Conservation (phyloP, 2,329 filamentous ascomycete genomes). For the Arthrobotrys musiformis region DNA sequence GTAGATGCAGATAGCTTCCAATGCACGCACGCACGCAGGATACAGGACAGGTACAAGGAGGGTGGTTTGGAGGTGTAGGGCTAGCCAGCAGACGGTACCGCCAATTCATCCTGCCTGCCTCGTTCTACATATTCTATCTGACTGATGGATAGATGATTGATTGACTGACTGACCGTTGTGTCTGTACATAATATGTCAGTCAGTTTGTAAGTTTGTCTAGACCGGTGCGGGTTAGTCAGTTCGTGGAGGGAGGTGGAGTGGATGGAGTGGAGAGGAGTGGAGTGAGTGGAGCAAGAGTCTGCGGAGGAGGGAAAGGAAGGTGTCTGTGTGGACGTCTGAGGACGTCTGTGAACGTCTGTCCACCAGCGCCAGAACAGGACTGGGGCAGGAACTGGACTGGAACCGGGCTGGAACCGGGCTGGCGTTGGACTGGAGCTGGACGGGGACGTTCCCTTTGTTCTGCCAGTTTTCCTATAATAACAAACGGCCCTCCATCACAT, state of each 20-base stretch:
- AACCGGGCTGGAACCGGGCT: background rate
- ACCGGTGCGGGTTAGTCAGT: background rate
- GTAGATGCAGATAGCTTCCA: constrained; percentile 26
- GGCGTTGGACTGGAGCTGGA: background rate
- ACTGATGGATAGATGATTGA: background rate
- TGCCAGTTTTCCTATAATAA: background rate
- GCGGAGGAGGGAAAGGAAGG: background rate
- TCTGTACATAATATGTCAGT: too few species aligned
- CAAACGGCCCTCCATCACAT: background rate
- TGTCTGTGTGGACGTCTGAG: constrained; percentile 2
- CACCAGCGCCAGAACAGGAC: too few species aligned
- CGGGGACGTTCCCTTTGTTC: background rate
- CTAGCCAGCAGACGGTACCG: constrained; percentile 29
- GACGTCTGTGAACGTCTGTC: too few species aligned
- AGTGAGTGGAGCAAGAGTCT: background rate
- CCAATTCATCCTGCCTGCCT: constrained; percentile 31
- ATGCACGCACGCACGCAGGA: constrained; percentile 13
- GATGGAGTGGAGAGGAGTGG: too few species aligned
- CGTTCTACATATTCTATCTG: too few species aligned
- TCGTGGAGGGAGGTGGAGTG: background rate
- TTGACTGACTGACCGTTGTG: background rate
- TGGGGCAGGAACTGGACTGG: too few species aligned
- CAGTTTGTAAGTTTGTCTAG: background rate
- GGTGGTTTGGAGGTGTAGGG: too few species aligned
- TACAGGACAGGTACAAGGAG: constrained; percentile 16